These are phyloP conservation scores for Termitomyces sp. DNA, from an alignment of 768 basidiomycete species.

Conservation along the genomic window DNA sequence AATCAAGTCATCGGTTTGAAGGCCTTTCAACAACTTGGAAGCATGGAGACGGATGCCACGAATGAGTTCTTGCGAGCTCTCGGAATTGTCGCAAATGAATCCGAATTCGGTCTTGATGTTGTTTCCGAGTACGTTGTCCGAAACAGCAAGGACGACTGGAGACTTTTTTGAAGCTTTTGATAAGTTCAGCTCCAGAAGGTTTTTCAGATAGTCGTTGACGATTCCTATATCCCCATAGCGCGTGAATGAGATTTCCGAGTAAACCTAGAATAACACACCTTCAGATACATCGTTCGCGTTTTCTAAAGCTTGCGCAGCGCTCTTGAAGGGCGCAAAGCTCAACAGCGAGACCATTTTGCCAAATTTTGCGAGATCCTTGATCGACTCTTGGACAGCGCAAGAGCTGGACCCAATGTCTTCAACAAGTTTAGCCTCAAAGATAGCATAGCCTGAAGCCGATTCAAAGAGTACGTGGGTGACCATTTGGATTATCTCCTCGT, in stretches of 20 bases:
- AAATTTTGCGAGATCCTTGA: slow-evolving; percentile 84
- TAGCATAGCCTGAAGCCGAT: slow-evolving; percentile 88
- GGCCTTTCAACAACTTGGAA: slow-evolving; percentile 80
- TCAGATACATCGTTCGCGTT: slow-evolving; percentile 96
- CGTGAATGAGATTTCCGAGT: not conserved
- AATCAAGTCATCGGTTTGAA: slow-evolving; percentile 81
- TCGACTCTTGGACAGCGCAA: slow-evolving; percentile 75
- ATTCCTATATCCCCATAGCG: slow-evolving; percentile 48
- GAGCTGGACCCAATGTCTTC: slow-evolving; percentile 86
- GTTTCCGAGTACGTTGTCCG: slow-evolving; percentile 68
- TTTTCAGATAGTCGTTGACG: slow-evolving; percentile 76
- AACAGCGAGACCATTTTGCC: slow-evolving; percentile 85
- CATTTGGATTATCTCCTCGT: slow-evolving; percentile 36
- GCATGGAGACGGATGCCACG: slow-evolving; percentile 93
- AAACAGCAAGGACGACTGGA: slow-evolving; percentile 69
- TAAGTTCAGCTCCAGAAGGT: slow-evolving; percentile 84
- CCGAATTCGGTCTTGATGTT: slow-evolving; percentile 70
- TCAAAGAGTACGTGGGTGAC: slow-evolving; percentile 90
- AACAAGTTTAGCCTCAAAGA: slow-evolving; percentile 81
- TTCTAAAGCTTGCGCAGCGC: slow-evolving; percentile 88
- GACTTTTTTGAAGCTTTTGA: slow-evolving; percentile 69
- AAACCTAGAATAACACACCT: slow-evolving; percentile 46
- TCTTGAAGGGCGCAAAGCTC: slow-evolving; percentile 94
- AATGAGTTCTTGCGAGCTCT: slow-evolving; percentile 77
- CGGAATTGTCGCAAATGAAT: slow-evolving; percentile 77